Conservation (phyloP, 1,284 basidiomycete genomes). For the Cryptococcus sp. region DNA sequence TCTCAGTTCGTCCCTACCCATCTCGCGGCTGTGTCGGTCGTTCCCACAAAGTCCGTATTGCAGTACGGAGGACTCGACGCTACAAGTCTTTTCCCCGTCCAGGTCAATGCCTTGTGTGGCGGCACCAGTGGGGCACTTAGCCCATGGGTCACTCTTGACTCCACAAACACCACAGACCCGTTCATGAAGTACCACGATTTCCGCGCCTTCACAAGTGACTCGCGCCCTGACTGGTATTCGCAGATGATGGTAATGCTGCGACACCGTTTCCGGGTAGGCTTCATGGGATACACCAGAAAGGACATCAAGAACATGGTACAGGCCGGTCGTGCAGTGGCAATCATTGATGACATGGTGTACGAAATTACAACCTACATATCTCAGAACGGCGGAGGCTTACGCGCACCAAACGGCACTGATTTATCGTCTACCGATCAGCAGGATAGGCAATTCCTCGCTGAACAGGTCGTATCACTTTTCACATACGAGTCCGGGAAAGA, state of each 20-base stretch:
- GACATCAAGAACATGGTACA: slow-evolving; percentile 69
- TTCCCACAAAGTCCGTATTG: slow-evolving; percentile 68
- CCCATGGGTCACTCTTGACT: slow-evolving; percentile 76
- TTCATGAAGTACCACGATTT: slow-evolving; percentile 94
- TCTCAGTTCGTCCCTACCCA: slow-evolving; percentile 53
- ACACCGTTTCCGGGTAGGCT: slow-evolving; percentile 80
- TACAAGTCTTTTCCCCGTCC: slow-evolving; percentile 85
- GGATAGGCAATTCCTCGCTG: slow-evolving; percentile 70
- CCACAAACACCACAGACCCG: slow-evolving; percentile 71
- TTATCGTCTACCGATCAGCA: slow-evolving; percentile 55
- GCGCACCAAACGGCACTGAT: slow-evolving; percentile 60
- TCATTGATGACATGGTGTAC: slow-evolving; percentile 82
- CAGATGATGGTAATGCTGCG: slow-evolving; percentile 87
- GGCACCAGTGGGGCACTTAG: slow-evolving; percentile 75
- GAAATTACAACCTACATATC: slow-evolving; percentile 76
- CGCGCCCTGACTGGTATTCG: slow-evolving; percentile 96
- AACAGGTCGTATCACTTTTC: slow-evolving; percentile 73
- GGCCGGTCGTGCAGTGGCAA: slow-evolving; percentile 64
- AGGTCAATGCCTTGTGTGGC: slow-evolving; percentile 91
- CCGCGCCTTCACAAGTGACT: slow-evolving; percentile 78
- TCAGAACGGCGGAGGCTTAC: slow-evolving; percentile 51
- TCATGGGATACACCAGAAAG: slow-evolving; percentile 78
- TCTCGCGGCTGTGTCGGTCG: slow-evolving; percentile 64
- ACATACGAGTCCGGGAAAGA: slow-evolving; percentile 74
- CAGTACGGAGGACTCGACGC: slow-evolving; percentile 77